Evolutionary conservation across 805 yeast genomes (phyloP).

Genomic region (Candida corydali): DNA sequence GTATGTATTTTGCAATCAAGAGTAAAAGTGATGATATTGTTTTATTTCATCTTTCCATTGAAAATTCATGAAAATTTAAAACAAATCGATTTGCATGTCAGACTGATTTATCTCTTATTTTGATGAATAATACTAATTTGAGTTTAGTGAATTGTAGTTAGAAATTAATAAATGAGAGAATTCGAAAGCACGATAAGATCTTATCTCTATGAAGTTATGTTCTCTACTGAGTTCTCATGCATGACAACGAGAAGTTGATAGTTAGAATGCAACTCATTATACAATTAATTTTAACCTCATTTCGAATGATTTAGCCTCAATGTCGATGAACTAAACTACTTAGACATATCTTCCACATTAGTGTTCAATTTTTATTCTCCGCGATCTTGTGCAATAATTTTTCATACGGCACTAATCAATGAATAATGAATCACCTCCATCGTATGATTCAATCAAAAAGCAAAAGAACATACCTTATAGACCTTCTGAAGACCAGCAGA

Average conservation of each 20-base stretch:
- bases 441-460: conserved; percentile 16
- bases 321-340: background rate
- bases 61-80: conserved; percentile 4
- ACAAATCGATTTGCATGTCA: conserved; percentile 39
- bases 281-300: no score
- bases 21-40: background rate
- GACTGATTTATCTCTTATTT: no score
- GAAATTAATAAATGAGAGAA: no score
- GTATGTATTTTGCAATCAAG: no score
- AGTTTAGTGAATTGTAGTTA: no score
- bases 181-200: no score
- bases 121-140: no score
- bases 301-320: no score
- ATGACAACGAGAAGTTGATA: no score
- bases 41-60: conserved; percentile 5
- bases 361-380: background rate
- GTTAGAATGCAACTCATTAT: no score
- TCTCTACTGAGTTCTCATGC: no score
- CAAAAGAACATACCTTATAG: conserved; percentile 26
- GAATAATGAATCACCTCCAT: conserved; percentile 12
- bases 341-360: background rate
- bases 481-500: conserved; percentile 33
- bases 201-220: no score
- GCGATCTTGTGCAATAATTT: background rate
- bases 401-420: background rate